phyloP scores from a whole-genome alignment of 345 rosid genomes.

The Hypericum perforatum region DNA sequence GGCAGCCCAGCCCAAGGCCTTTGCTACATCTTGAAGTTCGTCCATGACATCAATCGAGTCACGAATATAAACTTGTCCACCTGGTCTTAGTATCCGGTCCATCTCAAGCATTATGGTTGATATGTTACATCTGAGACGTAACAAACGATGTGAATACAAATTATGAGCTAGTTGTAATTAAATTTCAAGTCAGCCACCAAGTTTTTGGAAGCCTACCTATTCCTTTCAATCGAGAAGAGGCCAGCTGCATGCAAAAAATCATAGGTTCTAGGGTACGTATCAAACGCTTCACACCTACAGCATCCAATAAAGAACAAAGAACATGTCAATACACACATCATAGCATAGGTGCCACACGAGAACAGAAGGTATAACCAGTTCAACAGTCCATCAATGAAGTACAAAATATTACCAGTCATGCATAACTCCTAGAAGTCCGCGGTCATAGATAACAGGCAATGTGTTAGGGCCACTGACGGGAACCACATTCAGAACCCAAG shows the following conservation, averaged over 20 bases:
- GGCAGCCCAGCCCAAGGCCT: slow-evolving; percentile 42
- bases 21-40: slow-evolving; percentile 36
- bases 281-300: slow-evolving; percentile 55
- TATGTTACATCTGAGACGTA: slow-evolving; percentile 32
- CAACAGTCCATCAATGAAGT: not conserved
- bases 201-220: slow-evolving; percentile 23
- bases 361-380: not conserved
- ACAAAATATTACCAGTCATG: slow-evolving; percentile 49
- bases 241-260: slow-evolving; percentile 57
- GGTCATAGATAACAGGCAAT: slow-evolving; percentile 58
- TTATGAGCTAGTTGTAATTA: not conserved
- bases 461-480: slow-evolving; percentile 51
- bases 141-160: not conserved
- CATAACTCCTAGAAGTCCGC: slow-evolving; percentile 52
- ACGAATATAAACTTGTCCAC: slow-evolving; percentile 43
- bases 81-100: slow-evolving; percentile 52
- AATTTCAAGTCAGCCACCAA: not conserved
- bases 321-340: too few species aligned
- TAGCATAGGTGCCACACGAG: not conserved
- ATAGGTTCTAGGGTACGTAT: slow-evolving; percentile 58
- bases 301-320: slow-evolving; percentile 3
- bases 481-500: slow-evolving; percentile 65
- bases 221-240: slow-evolving; percentile 48
- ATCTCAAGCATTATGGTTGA: slow-evolving; percentile 54
- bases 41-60: slow-evolving; percentile 39